Evolutionary conservation across 2,329 filamentous ascomycete genomes (phyloP).

Genomic region (Sporothrix dimorphospora): DNA sequence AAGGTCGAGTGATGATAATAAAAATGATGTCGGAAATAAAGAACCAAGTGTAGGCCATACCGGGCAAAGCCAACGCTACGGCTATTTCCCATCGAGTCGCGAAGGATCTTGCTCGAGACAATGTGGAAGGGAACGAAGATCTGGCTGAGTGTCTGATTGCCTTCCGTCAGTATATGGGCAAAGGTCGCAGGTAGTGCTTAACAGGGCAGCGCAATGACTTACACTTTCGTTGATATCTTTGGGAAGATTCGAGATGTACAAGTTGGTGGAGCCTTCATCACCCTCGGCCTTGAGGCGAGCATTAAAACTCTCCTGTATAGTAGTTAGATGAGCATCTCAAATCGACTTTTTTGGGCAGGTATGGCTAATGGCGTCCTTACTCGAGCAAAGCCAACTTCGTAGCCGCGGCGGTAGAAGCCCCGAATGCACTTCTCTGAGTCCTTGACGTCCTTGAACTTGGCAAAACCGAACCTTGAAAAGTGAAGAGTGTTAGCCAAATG

Average conservation of each 20-base stretch:
- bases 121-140: slow-evolving; percentile 83
- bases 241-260: slow-evolving; percentile 97
- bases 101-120: slow-evolving; percentile 91
- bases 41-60: slow-evolving; percentile 54
- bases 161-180: neutral
- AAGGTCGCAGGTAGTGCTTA: neutral
- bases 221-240: slow-evolving; percentile 90
- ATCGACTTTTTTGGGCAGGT: too few relatives aligned
- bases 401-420: slow-evolving; percentile 90
- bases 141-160: slow-evolving; percentile 71
- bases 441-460: slow-evolving; percentile 85
- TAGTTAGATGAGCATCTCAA: slow-evolving; percentile 30
- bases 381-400: slow-evolving; percentile 95
- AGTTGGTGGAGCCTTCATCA: slow-evolving; percentile 86
- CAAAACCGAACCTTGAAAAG: slow-evolving; percentile 81
- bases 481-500: neutral
- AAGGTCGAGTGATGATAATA: neutral
- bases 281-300: slow-evolving; percentile 95
- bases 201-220: slow-evolving; percentile 42
- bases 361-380: slow-evolving; percentile 58
- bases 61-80: slow-evolving; percentile 97
- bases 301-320: slow-evolving; percentile 87
- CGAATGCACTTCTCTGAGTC: slow-evolving; percentile 96
- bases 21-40: neutral
- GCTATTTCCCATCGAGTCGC: slow-evolving; percentile 87